Evolutionary conservation across 2,329 filamentous ascomycete species (phyloP).

Genomic region (Diaporthe vaccinii): DNA sequence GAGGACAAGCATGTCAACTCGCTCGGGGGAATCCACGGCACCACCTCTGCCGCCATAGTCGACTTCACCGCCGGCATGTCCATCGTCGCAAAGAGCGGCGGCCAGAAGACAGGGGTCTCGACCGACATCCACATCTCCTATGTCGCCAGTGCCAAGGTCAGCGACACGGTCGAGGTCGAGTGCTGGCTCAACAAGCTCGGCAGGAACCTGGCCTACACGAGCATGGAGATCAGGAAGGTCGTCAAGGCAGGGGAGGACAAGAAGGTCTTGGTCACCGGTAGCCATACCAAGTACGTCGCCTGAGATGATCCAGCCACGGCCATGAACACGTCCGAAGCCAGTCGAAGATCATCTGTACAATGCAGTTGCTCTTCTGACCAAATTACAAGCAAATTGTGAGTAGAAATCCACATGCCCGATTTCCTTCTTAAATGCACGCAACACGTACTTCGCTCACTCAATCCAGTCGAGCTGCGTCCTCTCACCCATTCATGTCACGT

Average conservation of each 20-base stretch:
- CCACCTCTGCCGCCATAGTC: conserved; percentile 77
- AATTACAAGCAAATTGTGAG: neutral
- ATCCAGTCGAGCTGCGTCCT: neutral
- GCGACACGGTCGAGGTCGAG: conserved; percentile 78
- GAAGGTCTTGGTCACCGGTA: conserved; percentile 41
- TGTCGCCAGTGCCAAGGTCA: conserved; percentile 71
- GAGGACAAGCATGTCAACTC: conserved; percentile 74
- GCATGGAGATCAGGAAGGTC: conserved; percentile 74
- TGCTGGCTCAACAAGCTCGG: conserved; percentile 76
- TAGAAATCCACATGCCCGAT: neutral
- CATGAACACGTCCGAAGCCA: neutral
- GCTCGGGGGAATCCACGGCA: conserved; percentile 77
- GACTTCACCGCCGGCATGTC: conserved; percentile 82
- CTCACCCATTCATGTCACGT: neutral
- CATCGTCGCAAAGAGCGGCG: conserved; percentile 75
- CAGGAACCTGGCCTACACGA: conserved; percentile 76
- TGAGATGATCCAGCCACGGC: neutral
- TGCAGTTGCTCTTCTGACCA: neutral
- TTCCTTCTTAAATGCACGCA: neutral
- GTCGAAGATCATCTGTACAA: neutral
- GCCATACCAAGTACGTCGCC: conserved; percentile 42
- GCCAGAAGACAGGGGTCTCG: conserved; percentile 75
- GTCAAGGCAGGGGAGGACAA: conserved; percentile 43
- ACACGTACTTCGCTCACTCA: neutral
- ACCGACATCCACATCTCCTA: conserved; percentile 83